phyloP scores from a whole-genome alignment of 2,329 filamentous ascomycete genomes.

The Orbilia ellipsospora region DNA sequence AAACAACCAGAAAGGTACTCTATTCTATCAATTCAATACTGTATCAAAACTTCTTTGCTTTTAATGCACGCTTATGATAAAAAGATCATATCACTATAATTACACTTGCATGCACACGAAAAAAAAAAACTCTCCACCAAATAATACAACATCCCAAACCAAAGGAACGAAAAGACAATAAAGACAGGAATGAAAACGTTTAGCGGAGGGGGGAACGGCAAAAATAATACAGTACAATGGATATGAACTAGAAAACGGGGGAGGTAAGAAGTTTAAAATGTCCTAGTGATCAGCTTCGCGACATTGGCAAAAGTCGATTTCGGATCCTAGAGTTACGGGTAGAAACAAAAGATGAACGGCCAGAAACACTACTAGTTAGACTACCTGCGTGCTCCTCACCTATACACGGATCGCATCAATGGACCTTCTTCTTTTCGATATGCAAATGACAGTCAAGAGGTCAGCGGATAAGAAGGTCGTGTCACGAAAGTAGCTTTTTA shows the following conservation, averaged over 20 bases:
- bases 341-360: background rate
- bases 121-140: background rate
- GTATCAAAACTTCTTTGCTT: background rate
- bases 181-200: background rate
- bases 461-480: background rate
- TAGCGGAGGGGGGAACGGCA: background rate
- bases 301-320: too few relatives aligned
- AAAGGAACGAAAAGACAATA: slow-evolving; percentile 3
- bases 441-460: background rate
- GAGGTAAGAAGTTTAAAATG: too few relatives aligned
- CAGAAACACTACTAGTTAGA: background rate
- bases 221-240: background rate
- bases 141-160: slow-evolving; percentile 12
- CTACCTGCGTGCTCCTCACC: background rate
- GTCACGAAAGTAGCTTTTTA: slow-evolving; percentile 11
- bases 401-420: background rate
- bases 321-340: too few relatives aligned
- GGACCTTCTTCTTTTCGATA: background rate
- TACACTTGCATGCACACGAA: slow-evolving; percentile 22
- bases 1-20: too few relatives aligned
- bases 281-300: too few relatives aligned
- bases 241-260: too few relatives aligned
- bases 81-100: slow-evolving; percentile 28
- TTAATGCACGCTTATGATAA: slow-evolving; percentile 26
- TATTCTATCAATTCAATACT: background rate